Evolutionary conservation across 805 yeast species (phyloP).

Genomic region (Candida loeiensis): DNA sequence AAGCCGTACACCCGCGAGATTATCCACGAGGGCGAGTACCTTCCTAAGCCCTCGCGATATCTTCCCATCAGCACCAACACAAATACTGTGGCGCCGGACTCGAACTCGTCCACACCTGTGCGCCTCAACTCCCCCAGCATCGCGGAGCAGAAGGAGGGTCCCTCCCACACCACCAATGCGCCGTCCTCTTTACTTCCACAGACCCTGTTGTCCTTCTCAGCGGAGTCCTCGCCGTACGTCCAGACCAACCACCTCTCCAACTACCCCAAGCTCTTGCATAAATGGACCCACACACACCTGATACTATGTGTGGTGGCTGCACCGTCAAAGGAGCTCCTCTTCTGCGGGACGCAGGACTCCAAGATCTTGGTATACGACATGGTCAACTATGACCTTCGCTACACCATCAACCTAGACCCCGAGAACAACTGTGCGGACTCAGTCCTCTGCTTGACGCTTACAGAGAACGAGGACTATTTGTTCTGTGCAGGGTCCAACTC

Average conservation of each 20-base stretch:
- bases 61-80: constrained; percentile 27
- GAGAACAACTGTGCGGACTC: constrained; percentile 62
- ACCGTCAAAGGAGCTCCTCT: constrained; percentile 53
- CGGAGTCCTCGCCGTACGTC: constrained; percentile 6
- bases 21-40: constrained; percentile 36
- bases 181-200: constrained; percentile 6
- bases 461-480: constrained; percentile 52
- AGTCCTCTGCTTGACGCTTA: constrained; percentile 65
- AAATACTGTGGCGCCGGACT: constrained; percentile 12
- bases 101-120: constrained; percentile 19
- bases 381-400: constrained; percentile 54
- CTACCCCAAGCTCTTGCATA: constrained; percentile 39
- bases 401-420: constrained; percentile 34
- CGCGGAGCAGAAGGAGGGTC: background rate
- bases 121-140: constrained; percentile 22
- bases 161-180: background rate
- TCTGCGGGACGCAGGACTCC: constrained; percentile 91
- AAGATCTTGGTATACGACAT: constrained; percentile 70
- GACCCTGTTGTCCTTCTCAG: constrained; percentile 6
- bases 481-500: constrained; percentile 92
- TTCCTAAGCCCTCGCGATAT: constrained; percentile 22
- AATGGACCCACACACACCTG: constrained; percentile 73
- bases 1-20: constrained; percentile 14
- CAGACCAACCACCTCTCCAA: background rate
- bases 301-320: constrained; percentile 69